These are phyloP conservation scores for Naganishia onofrii DNA, from an alignment of 768 basidiomycete species.

Conservation along the genomic window DNA sequence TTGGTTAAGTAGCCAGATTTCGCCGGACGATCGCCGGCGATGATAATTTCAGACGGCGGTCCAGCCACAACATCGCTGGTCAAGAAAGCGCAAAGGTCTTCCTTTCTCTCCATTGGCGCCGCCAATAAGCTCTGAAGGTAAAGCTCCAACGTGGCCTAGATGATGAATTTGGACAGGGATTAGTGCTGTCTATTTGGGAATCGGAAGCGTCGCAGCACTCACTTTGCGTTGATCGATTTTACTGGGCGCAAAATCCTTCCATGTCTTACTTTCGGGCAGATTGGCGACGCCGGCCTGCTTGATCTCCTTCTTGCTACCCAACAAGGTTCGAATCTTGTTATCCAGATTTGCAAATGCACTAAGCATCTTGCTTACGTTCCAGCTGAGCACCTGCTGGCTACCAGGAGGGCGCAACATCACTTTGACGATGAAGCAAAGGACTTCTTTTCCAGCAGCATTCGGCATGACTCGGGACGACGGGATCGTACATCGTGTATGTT, in stretches of 20 bases:
- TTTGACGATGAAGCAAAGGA: slow-evolving; percentile 77
- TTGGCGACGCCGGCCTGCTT: slow-evolving; percentile 68
- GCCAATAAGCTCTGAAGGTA: slow-evolving; percentile 81
- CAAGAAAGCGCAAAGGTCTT: slow-evolving; percentile 86
- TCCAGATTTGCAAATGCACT: slow-evolving; percentile 89
- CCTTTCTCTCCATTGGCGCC: slow-evolving; percentile 78
- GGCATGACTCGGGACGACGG: slow-evolving; percentile 78
- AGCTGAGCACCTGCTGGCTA: slow-evolving; percentile 56
- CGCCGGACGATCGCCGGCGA: slow-evolving; percentile 69
- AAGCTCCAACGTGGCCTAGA: slow-evolving; percentile 61
- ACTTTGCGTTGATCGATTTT: slow-evolving; percentile 96
- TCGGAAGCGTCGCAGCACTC: slow-evolving; percentile 42
- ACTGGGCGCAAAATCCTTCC: slow-evolving; percentile 95
- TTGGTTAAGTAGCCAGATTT: slow-evolving; percentile 96
- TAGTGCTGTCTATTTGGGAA: background rate
- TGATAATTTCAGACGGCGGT: slow-evolving; percentile 62
- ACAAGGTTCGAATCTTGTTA: slow-evolving; percentile 63
- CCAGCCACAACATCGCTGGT: slow-evolving; percentile 82
- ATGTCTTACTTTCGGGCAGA: slow-evolving; percentile 86
- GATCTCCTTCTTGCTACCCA: slow-evolving; percentile 64
- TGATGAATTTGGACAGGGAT: too few species aligned
- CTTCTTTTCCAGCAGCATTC: slow-evolving; percentile 88
- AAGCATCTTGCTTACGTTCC: slow-evolving; percentile 86
- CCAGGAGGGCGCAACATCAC: slow-evolving; percentile 55
- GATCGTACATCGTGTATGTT: slow-evolving; percentile 67